These are phyloP conservation scores for Neostapfia colusana DNA, from an alignment of 176 grass and related monocot genomes.

Conservation along the genomic window DNA sequence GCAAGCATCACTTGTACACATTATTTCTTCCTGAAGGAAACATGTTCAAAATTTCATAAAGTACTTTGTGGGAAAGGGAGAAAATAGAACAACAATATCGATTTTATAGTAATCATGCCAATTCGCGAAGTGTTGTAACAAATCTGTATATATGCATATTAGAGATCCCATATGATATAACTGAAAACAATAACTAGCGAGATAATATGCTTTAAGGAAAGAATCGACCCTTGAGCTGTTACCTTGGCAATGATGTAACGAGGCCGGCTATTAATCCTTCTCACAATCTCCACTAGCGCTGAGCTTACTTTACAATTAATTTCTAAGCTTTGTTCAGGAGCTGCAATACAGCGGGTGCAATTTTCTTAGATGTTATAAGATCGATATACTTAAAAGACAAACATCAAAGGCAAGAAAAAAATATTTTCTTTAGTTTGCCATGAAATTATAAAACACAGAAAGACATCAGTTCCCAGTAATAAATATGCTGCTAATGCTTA, in stretches of 20 bases:
- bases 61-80: background rate
- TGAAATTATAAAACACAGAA: background rate
- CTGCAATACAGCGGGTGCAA: constrained; percentile 37
- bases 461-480: background rate
- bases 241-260: constrained; percentile 97
- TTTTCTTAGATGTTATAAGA: constrained; percentile 40
- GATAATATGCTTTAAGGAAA: background rate
- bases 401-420: constrained; percentile 12
- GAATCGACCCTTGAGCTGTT: constrained; percentile 14
- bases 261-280: constrained; percentile 59
- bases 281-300: constrained; percentile 82
- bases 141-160: constrained; percentile 9
- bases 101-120: background rate
- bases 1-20: background rate
- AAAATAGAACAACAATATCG: constrained; percentile 2
- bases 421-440: constrained; percentile 7
- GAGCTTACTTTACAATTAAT: constrained; percentile 98
- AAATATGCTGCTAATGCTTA: background rate
- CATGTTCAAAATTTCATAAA: constrained; percentile 19
- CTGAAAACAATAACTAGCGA: constrained; percentile 4
- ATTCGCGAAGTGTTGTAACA: constrained; percentile 4
- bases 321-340: constrained; percentile 91
- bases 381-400: constrained; percentile 16
- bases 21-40: constrained; percentile 3
- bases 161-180: constrained; percentile 11